A percentile compares a stretch with the other conserved stretches of the same genome.
Evolutionary conservation across 139 green algal genomes (phyloP).

Genomic region (Gonium pectorale): DNA sequence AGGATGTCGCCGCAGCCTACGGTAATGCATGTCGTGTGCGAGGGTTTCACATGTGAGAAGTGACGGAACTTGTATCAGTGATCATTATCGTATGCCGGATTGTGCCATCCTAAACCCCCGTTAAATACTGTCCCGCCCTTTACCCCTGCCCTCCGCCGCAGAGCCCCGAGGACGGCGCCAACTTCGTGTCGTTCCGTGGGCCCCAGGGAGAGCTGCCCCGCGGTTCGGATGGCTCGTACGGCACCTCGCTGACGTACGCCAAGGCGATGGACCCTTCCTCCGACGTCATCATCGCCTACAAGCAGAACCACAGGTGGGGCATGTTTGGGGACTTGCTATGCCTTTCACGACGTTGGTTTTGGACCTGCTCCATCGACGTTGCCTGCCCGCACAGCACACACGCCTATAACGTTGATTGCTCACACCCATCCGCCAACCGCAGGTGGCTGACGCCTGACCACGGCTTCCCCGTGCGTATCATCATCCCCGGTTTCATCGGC

Average conservation of each 20-base stretch:
- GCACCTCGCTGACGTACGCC: constrained; percentile 65
- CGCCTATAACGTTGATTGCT: background rate
- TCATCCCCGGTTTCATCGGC: constrained; percentile 92
- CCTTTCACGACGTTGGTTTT: too few relatives aligned
- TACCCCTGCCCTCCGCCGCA: background rate
- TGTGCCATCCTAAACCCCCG: too few relatives aligned
- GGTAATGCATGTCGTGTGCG: too few relatives aligned
- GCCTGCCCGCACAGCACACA: background rate
- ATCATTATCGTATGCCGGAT: too few relatives aligned
- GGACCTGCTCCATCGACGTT: too few relatives aligned
- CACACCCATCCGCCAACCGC: background rate
- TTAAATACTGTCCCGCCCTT: too few relatives aligned
- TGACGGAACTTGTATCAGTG: too few relatives aligned
- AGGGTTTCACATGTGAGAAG: too few relatives aligned
- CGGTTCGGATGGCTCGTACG: constrained; percentile 80
- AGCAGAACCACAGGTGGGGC: constrained; percentile 73
- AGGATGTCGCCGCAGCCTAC: too few relatives aligned
- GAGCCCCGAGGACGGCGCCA: constrained; percentile 52
- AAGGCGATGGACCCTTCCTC: constrained; percentile 79
- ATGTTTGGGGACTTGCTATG: too few relatives aligned
- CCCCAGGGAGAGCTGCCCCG: constrained; percentile 89
- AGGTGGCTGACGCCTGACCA: constrained; percentile 68
- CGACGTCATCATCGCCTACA: constrained; percentile 85
- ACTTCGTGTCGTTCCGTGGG: constrained; percentile 82
- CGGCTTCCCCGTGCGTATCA: constrained; percentile 76